phyloP scores from a whole-genome alignment of 768 basidiomycete species.

The Boletus fagicola region DNA sequence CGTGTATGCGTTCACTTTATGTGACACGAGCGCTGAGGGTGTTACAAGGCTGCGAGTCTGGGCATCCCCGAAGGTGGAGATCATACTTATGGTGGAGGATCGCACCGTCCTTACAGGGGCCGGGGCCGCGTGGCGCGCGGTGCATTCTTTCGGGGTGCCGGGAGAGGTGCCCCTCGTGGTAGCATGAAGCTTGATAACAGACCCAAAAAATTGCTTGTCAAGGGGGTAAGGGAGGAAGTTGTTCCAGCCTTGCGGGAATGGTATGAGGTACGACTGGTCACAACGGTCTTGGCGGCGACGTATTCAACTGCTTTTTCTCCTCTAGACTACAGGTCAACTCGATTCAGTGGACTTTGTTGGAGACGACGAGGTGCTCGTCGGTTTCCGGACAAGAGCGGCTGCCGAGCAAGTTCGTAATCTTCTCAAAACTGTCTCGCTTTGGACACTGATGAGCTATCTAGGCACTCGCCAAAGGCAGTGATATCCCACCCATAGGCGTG shows the following conservation, averaged over 20 bases:
- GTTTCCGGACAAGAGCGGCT: slow-evolving; percentile 67
- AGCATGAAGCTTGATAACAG: slow-evolving; percentile 92
- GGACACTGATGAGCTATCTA: slow-evolving; percentile 30
- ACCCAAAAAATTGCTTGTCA: slow-evolving; percentile 74
- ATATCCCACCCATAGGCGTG: slow-evolving; percentile 62
- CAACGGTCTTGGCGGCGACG: not conserved
- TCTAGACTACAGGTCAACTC: slow-evolving; percentile 65
- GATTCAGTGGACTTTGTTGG: slow-evolving; percentile 59
- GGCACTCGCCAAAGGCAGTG: slow-evolving; percentile 71
- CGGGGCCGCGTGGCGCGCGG: slow-evolving; percentile 59
- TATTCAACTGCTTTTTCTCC: slow-evolving; percentile 7
- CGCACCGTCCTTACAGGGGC: slow-evolving; percentile 67
- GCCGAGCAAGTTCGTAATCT: slow-evolving; percentile 69
- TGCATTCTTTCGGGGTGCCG: slow-evolving; percentile 56
- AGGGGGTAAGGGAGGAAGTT: slow-evolving; percentile 57
- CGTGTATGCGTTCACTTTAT: slow-evolving; percentile 20
- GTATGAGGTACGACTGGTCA: slow-evolving; percentile 61
- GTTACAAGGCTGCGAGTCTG: slow-evolving; percentile 64
- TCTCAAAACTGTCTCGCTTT: not conserved
- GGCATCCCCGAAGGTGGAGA: slow-evolving; percentile 57
- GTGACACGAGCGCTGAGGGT: slow-evolving; percentile 8
- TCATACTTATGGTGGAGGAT: slow-evolving; percentile 34
- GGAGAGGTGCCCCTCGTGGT: slow-evolving; percentile 64
- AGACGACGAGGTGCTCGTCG: slow-evolving; percentile 58
- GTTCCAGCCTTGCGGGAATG: slow-evolving; percentile 70